Percentiles rank a stretch among this genome's conserved stretches.
phyloP scores from a whole-genome alignment of 768 basidiomycete genomes.

The Pleurotus tuber-regium region DNA sequence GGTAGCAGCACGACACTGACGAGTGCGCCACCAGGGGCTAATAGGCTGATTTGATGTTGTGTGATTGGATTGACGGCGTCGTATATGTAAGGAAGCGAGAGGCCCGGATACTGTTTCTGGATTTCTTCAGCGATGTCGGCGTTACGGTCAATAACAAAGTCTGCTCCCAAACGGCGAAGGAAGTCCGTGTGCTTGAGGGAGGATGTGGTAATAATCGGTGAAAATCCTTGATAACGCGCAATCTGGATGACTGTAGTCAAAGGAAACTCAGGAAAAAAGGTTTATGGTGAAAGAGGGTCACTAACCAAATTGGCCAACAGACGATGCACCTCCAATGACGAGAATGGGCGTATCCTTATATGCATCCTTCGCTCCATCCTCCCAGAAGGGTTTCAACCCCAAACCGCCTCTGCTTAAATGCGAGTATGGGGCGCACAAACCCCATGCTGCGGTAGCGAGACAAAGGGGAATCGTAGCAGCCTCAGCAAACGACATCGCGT shows the following conservation, averaged over 20 bases:
- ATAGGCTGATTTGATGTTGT: slow-evolving; percentile 1
- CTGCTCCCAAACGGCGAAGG: slow-evolving; percentile 34
- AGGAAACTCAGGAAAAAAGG: not conserved
- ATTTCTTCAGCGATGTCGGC: slow-evolving; percentile 2
- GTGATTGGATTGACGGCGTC: slow-evolving; percentile 9
- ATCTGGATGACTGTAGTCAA: slow-evolving; percentile 30
- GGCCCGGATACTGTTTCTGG: not conserved
- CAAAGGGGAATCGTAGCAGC: slow-evolving; percentile 48
- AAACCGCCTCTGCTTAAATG: slow-evolving; percentile 26
- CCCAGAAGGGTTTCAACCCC: slow-evolving; percentile 38
- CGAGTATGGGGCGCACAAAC: slow-evolving; percentile 37
- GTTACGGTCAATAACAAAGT: slow-evolving; percentile 32
- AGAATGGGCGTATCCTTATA: slow-evolving; percentile 44
- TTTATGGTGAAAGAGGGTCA: slow-evolving; percentile 7
- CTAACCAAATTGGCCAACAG: slow-evolving; percentile 50
- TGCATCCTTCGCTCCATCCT: slow-evolving; percentile 32
- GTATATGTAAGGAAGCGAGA: not conserved
- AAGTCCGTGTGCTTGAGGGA: slow-evolving; percentile 30
- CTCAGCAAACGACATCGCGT: slow-evolving; percentile 43
- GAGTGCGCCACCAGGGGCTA: slow-evolving; percentile 7
- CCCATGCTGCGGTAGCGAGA: slow-evolving; percentile 48
- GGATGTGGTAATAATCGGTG: slow-evolving; percentile 37
- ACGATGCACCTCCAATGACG: slow-evolving; percentile 46
- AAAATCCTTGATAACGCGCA: slow-evolving; percentile 30
- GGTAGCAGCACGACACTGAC: not conserved